Percentiles rank a stretch among this genome's conserved stretches.
These are phyloP conservation scores for Cercospora janseana DNA, from an alignment of 2,329 filamentous ascomycete genomes.

Conservation along the genomic window DNA sequence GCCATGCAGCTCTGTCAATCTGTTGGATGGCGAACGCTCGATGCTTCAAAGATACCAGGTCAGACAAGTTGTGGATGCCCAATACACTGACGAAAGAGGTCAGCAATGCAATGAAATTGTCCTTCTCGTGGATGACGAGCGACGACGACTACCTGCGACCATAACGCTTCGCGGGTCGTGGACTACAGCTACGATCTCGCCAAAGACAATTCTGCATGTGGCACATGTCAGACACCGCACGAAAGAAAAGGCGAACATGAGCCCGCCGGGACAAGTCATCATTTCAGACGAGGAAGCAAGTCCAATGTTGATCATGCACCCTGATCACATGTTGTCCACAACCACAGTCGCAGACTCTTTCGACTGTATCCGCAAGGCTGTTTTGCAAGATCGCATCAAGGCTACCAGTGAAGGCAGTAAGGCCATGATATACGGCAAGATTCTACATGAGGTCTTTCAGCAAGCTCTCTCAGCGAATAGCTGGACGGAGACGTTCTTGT, in stretches of 20 bases:
- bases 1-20: conserved; percentile 4
- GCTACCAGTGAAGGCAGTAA: conserved; percentile 76
- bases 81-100: conserved; percentile 65
- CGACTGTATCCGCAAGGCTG: conserved; percentile 82
- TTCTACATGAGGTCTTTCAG: conserved; percentile 94
- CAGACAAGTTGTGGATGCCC: conserved; percentile 67
- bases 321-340: conserved; percentile 90
- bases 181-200: conserved; percentile 74
- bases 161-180: conserved; percentile 82
- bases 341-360: conserved; percentile 97
- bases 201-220: conserved; percentile 78
- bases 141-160: conserved; percentile 61
- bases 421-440: conserved; percentile 84
- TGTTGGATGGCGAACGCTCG: background rate
- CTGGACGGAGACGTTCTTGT: conserved; percentile 72
- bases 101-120: conserved; percentile 63
- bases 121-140: conserved; percentile 77
- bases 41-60: conserved; percentile 66
- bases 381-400: conserved; percentile 92
- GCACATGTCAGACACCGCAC: conserved; percentile 47
- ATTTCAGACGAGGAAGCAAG: conserved; percentile 68
- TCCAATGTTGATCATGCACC: conserved; percentile 79
- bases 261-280: conserved; percentile 65
- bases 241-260: background rate
- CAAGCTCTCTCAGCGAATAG: conserved; percentile 77